These are phyloP conservation scores for Kwoniella bestiolae DNA, from an alignment of 768 basidiomycete genomes.

Conservation along the genomic window DNA sequence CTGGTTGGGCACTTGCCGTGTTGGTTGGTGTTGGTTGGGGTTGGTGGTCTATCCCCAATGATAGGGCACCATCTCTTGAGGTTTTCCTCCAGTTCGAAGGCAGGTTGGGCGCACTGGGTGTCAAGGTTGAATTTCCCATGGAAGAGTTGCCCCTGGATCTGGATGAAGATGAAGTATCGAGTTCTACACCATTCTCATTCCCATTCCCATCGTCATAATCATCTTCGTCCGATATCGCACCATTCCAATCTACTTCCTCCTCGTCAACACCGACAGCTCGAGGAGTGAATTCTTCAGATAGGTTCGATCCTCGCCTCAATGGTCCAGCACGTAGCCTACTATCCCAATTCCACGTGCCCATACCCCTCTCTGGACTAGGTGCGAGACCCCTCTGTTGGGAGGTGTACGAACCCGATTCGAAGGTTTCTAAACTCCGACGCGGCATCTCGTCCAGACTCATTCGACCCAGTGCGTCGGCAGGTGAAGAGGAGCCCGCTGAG, in stretches of 20 bases:
- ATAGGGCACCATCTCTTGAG: slow-evolving; percentile 9
- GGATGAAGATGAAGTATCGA: slow-evolving; percentile 1
- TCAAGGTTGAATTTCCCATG: not conserved
- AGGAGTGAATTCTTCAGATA: slow-evolving; percentile 25
- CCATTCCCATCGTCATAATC: slow-evolving; percentile 39
- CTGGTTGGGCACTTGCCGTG: slow-evolving; percentile 5
- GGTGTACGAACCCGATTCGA: slow-evolving; percentile 32
- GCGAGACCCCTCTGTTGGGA: slow-evolving; percentile 14
- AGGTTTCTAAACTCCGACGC: slow-evolving; percentile 27
- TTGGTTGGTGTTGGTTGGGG: slow-evolving; percentile 1
- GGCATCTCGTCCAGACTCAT: slow-evolving; percentile 27
- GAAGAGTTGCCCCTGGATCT: not conserved
- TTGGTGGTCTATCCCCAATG: slow-evolving; percentile 7
- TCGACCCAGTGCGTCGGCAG: slow-evolving; percentile 17
- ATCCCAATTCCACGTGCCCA: slow-evolving; percentile 22
- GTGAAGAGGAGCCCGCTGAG: slow-evolving; percentile 20
- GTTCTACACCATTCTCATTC: not conserved
- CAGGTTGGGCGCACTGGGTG: slow-evolving; percentile 21
- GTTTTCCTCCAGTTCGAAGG: slow-evolving; percentile 10
- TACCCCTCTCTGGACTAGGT: slow-evolving; percentile 27
- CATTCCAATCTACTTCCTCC: slow-evolving; percentile 53
- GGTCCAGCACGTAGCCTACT: slow-evolving; percentile 21
- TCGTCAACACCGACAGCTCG: slow-evolving; percentile 17
- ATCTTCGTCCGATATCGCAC: slow-evolving; percentile 47
- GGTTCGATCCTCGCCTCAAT: slow-evolving; percentile 26